phyloP scores from a whole-genome alignment of 306 rosid species.

The Betula pendula region DNA sequence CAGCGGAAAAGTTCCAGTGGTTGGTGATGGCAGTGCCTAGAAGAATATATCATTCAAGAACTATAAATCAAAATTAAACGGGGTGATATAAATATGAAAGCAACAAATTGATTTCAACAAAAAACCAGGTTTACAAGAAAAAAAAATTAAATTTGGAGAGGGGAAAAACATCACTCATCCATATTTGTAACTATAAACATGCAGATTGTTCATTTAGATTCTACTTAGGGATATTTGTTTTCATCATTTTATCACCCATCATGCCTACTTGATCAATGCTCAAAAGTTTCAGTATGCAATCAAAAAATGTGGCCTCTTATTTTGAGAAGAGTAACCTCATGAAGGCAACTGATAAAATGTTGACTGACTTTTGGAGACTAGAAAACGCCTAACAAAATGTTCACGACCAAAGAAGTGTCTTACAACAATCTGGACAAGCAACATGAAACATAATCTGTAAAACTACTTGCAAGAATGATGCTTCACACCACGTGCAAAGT shows the following conservation, averaged over 20 bases:
- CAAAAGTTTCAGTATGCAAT: not conserved
- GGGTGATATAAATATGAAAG: not conserved
- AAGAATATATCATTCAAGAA: slow-evolving; percentile 2
- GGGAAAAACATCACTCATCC: not conserved
- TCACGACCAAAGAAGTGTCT: not conserved
- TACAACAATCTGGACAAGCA: not conserved
- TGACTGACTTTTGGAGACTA: not conserved
- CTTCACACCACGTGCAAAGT: not conserved
- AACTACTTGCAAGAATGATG: no score
- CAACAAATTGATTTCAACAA: not conserved
- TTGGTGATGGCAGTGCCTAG: slow-evolving; percentile 81
- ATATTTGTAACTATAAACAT: not conserved
- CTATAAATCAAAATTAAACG: not conserved
- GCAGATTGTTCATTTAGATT: not conserved
- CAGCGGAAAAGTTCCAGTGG: slow-evolving; percentile 65
- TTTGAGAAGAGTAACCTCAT: not conserved
- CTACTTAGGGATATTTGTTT: not conserved
- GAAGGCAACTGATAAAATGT: not conserved
- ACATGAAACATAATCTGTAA: not conserved
- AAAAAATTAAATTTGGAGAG: not conserved
- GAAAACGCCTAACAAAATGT: not conserved
- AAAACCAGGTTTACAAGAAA: not conserved
- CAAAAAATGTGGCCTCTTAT: not conserved
- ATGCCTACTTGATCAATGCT: not conserved
- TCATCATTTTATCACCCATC: not conserved